Base-by-base conservation (phyloP, 2,329 filamentous ascomycete species). In the Tolypocladium sp. region DNA sequence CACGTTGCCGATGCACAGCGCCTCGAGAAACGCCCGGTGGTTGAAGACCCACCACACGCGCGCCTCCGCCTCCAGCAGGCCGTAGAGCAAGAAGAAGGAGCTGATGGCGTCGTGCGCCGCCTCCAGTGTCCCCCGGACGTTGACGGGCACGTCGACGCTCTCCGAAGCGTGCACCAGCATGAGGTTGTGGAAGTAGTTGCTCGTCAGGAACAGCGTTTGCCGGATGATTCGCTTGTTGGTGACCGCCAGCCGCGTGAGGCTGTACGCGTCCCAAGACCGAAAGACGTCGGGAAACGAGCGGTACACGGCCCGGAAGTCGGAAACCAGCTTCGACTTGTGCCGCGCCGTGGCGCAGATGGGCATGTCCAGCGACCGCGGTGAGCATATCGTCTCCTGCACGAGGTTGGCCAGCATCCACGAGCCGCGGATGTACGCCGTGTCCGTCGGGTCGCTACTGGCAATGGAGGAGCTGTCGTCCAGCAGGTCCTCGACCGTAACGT, bases 41-140 rank as follows among this genome's bases (percentile, higher is more conserved):
- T 91, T 90, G 64, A 92, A 91, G 0, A 91, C 88, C 89, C 89
- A 93, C 89, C 89, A 92, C 1, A 92, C 89, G 17, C 86, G 81
- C 1, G 88, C 88, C 74, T 93, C 90, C 20, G 78, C 77, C 64
- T 87, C 84, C 62, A 92, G 85, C 15, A 90, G 74, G 42, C 76
- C 77, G 72, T 86, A 90, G 8, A 92, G 79, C 59, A 91, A 79
- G 70, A 92, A 92, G 69, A 92, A 93, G 1, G 88, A 79, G 52
- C 80, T 82, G 54, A 93, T 83, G 5, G 89, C 89, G 68, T 89
- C 87, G 65, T 91, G 86, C 0, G 89, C 89, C 0, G 89, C 88
- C 70, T 92, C 88, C 15, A 92, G 75, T 3, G 88, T 88, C 5
- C 83, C 87, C 22, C 85, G 78, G 22, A 89, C 78, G 68, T 92